Conservation (phyloP, 2,329 filamentous ascomycete genomes). For the Phyllachora maydis region DNA sequence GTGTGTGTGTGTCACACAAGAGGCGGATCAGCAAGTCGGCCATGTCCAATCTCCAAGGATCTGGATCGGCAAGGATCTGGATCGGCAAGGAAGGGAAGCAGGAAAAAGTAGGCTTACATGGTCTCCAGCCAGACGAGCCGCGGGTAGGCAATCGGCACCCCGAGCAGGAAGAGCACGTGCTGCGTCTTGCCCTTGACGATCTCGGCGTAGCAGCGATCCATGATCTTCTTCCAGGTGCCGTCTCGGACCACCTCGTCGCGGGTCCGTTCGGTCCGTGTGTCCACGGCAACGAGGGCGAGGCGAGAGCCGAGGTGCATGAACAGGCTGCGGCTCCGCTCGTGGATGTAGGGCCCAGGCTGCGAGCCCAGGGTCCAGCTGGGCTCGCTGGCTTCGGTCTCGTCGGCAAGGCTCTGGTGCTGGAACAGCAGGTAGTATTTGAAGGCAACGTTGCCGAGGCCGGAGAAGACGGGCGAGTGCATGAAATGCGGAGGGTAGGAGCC, state of each 20-base stretch:
- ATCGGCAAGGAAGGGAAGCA: too few species aligned
- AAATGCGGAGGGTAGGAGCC: constrained; percentile 85
- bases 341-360: constrained; percentile 73
- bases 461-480: constrained; percentile 79
- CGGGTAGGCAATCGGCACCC: constrained; percentile 68
- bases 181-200: constrained; percentile 69
- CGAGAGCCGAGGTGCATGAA: constrained; percentile 69
- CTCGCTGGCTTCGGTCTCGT: constrained; percentile 66
- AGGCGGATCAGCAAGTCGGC: constrained; percentile 3
- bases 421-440: constrained; percentile 99
- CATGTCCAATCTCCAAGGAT: too few species aligned
- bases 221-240: constrained; percentile 68
- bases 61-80: too few species aligned
- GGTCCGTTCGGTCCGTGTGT: constrained; percentile 80
- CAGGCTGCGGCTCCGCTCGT: constrained; percentile 63
- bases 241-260: constrained; percentile 62
- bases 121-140: constrained; percentile 55
- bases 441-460: constrained; percentile 71
- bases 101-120: too few species aligned
- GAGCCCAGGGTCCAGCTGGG: constrained; percentile 79
- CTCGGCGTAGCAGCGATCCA: constrained; percentile 68
- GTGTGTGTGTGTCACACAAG: too few species aligned
- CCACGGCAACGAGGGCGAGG: constrained; percentile 67
- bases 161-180: constrained; percentile 72
- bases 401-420: constrained; percentile 75